Evolutionary conservation across 805 yeast genomes (phyloP), one percentile per base, ranked within the genome.

Genomic region (Sungouiozyma intestinalis): DNA sequence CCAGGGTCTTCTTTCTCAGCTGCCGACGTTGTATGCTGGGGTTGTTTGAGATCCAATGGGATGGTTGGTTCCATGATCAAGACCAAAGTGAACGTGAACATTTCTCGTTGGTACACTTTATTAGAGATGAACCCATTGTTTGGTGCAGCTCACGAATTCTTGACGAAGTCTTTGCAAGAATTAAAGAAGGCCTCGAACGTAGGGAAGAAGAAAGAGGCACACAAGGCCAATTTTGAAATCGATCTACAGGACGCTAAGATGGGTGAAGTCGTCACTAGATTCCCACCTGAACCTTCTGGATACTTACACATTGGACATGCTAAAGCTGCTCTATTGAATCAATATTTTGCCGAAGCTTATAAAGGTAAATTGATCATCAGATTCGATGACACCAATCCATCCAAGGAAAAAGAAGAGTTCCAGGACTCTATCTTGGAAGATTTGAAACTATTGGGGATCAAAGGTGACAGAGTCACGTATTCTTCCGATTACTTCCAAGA

Each of bases 281-380:
- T 92, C 79, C 98, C 99, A 38, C 98, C 98, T 4, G 98, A 92
- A 67, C 98, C 98, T 35, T 90, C 94, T 65, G 98, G 98, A 53
- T 92, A 79, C 60, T 73, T 92, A 58, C 98, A 92, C 63, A 90
- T 92, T 63, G 98, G 99, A 53, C 99, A 92, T 63, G 98, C 95
- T 47, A 92, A 92, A 68, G 98, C 98, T 48, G 99, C 99, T 42
- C 73, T 92, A 45, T 75, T 92, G 62, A 92, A 92, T 71, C 92
- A 92, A 67, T 90, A 88, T 70, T 90, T 92, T 69, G 98, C 99
- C 39, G 81, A 85, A 55, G 82, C 77, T 60, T 92, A 90, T 74
- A 83, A 92, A 59, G 99, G 99, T 63, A 92, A 92, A 68, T 77
- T 92, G 63, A 87, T 92, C 58, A 81, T 92, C 58, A 80, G 99